Evolutionary conservation across 495 filamentous ascomycete genomes (phyloP).

Genomic region (Penicillium riverlandense): DNA sequence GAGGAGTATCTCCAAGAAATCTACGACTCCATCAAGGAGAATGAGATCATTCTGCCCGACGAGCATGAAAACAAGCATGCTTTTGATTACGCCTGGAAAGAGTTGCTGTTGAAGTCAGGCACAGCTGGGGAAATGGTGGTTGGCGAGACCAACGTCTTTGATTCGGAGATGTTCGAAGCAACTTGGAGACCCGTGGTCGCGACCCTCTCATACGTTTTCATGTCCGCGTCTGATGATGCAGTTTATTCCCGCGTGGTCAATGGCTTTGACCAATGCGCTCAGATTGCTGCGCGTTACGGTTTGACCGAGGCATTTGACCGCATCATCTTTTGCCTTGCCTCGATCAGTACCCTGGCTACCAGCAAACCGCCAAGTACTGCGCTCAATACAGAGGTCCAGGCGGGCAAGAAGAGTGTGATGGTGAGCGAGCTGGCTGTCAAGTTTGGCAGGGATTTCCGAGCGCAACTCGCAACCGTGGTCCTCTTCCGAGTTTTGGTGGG

Average conservation of each 20-base stretch:
- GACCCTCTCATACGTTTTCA: slow-evolving; percentile 95
- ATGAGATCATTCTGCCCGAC: slow-evolving; percentile 94
- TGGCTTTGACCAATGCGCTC: slow-evolving; percentile 92
- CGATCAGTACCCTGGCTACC: slow-evolving; percentile 80
- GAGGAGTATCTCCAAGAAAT: slow-evolving; percentile 81
- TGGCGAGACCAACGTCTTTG: slow-evolving; percentile 89
- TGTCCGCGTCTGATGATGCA: slow-evolving; percentile 96
- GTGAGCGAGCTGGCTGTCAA: slow-evolving; percentile 97
- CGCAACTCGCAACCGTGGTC: slow-evolving; percentile 87
- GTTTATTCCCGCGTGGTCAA: slow-evolving; percentile 90
- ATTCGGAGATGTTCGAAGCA: slow-evolving; percentile 94
- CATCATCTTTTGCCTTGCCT: slow-evolving; percentile 80
- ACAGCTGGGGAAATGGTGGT: slow-evolving; percentile 64
- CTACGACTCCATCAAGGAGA: slow-evolving; percentile 82
- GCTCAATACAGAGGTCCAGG: slow-evolving; percentile 95
- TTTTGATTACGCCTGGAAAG: slow-evolving; percentile 96
- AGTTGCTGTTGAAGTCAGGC: slow-evolving; percentile 80
- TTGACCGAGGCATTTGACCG: slow-evolving; percentile 84
- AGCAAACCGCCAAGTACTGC: slow-evolving; percentile 69
- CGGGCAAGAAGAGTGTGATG: slow-evolving; percentile 89
- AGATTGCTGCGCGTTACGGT: slow-evolving; percentile 81
- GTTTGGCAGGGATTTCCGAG: slow-evolving; percentile 89
- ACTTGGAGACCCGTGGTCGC: slow-evolving; percentile 94
- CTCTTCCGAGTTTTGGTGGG: slow-evolving; percentile 83
- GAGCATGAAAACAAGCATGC: slow-evolving; percentile 95